Evolutionary conservation across 2,329 filamentous ascomycete genomes (phyloP), one percentile per base, ranked within the genome.

Genomic region (Fusarium sp.): DNA sequence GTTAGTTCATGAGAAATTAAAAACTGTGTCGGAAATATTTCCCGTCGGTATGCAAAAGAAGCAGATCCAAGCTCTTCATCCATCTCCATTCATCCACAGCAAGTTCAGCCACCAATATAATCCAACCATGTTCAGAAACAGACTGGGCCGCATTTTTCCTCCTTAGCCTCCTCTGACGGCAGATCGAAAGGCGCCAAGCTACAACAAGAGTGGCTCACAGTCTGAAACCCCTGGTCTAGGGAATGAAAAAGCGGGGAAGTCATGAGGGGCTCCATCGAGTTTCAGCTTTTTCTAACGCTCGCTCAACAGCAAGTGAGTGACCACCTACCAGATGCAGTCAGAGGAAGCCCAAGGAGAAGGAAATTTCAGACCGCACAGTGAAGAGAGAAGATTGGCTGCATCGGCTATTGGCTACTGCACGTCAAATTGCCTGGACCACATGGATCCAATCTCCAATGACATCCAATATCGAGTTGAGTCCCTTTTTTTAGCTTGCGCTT

Each of bases 371-470:
- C 61, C n/a, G 54, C 45, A 61, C 35, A 46, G 29, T 36, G 35
- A 36, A 46, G 53, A 71, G 64, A 73, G 42, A 36, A 29, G 33
- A 66, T 65, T 66, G 61, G 63, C 42, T 49, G 22, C 29, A 47
- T 47, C 15, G 31, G 22, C 39, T 35, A 72, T 74, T 69, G 52
- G 52, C 69, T 71, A 59, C 67, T 77, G 73, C 75, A 71, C 61
- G 68, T 75, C 75, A 77, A 75, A 77, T 76, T 77, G 61, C 56
- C 56, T 45, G 54, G 58, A 35, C 54, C 67, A 70, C 42, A 67
- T 67, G 53, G 44, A 55, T 62, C 38, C 47, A 60, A 42, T 22
- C 17, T 47, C 53, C 39, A 47, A 56, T 56, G 39, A n/a, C 29
- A 46, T 55, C n/a, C 38, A 56, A 25, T 31, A 50, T 57, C 31